These are phyloP conservation scores for Lophiostoma macrostomum DNA, from an alignment of 495 filamentous ascomycete genomes.

Conservation along the genomic window DNA sequence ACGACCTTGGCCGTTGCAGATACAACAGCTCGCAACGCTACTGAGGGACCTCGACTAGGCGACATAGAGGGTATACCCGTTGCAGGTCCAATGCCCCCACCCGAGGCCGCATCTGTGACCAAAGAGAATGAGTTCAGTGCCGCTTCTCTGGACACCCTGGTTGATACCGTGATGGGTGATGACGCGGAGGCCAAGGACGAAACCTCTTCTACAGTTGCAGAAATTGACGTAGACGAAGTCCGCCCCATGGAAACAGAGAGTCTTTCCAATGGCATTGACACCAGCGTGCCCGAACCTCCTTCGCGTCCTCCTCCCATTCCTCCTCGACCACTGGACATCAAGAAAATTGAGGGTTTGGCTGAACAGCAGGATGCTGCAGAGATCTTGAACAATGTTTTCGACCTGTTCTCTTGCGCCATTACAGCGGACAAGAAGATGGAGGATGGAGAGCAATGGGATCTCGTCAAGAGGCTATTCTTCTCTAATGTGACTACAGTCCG, in stretches of 20 bases:
- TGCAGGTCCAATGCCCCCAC: slow-evolving; percentile 47
- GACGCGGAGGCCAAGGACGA: slow-evolving; percentile 33
- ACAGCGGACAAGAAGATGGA: slow-evolving; percentile 57
- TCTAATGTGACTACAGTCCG: slow-evolving; percentile 19
- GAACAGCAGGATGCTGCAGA: slow-evolving; percentile 90
- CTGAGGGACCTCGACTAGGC: slow-evolving; percentile 33
- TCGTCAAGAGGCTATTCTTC: slow-evolving; percentile 58
- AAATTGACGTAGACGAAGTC: slow-evolving; percentile 3
- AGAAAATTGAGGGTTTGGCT: slow-evolving; percentile 51
- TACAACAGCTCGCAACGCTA: background rate
- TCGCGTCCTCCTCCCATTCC: slow-evolving; percentile 34
- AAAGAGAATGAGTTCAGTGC: no score
- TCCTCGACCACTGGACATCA: slow-evolving; percentile 28
- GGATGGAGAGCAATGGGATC: slow-evolving; percentile 74
- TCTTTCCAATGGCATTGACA: background rate
- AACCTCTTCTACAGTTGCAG: slow-evolving; percentile 4
- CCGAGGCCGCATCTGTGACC: slow-evolving; percentile 31
- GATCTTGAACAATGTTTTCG: slow-evolving; percentile 86
- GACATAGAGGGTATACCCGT: slow-evolving; percentile 53
- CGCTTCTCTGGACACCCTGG: slow-evolving; percentile 1
- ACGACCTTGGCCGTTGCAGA: slow-evolving; percentile 54
- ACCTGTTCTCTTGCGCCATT: slow-evolving; percentile 86
- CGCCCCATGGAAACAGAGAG: background rate
- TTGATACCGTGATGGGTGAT: slow-evolving; percentile 34
- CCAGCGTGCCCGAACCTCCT: slow-evolving; percentile 22